These are phyloP conservation scores for Volvox carteri DNA, from an alignment of 163 green algal genomes.

Conservation along the genomic window DNA sequence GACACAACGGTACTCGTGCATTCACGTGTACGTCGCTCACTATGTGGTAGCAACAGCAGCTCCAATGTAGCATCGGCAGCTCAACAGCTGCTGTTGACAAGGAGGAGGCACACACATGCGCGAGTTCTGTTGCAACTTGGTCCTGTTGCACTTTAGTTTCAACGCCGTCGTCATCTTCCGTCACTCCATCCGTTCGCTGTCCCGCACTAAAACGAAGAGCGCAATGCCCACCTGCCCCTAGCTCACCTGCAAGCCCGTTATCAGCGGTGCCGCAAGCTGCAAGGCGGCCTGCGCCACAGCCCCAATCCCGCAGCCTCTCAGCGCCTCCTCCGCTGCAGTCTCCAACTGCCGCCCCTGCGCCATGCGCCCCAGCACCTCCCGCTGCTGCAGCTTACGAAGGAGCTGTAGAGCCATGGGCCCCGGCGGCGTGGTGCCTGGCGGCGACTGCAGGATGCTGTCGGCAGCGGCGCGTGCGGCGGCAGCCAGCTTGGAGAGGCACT, in stretches of 20 bases:
- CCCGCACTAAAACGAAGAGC: no score
- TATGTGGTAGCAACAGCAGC: no score
- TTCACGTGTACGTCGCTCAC: no score
- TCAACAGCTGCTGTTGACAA: no score
- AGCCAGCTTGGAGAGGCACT: conserved; percentile 17
- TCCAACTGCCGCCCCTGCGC: conserved; percentile 33
- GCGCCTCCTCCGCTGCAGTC: not conserved
- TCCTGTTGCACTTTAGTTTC: no score
- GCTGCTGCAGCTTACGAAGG: conserved; percentile 62
- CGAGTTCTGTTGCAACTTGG: no score
- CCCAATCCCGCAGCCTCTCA: not conserved
- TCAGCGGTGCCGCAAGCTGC: conserved; percentile 34
- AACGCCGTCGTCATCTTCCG: no score
- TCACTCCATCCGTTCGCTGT: no score
- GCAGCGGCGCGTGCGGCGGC: conserved; percentile 52
- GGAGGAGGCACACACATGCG: no score
- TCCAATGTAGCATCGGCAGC: no score
- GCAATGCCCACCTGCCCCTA: no score
- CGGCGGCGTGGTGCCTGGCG: not conserved
- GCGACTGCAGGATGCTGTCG: conserved; percentile 21
- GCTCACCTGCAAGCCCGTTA: conserved; percentile 38
- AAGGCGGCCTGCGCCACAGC: not conserved
- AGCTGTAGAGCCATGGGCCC: conserved; percentile 60
- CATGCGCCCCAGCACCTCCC: conserved; percentile 56
- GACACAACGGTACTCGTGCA: no score